Evolutionary conservation across 345 rosid genomes (phyloP).

Genomic region (Salix dunnii): DNA sequence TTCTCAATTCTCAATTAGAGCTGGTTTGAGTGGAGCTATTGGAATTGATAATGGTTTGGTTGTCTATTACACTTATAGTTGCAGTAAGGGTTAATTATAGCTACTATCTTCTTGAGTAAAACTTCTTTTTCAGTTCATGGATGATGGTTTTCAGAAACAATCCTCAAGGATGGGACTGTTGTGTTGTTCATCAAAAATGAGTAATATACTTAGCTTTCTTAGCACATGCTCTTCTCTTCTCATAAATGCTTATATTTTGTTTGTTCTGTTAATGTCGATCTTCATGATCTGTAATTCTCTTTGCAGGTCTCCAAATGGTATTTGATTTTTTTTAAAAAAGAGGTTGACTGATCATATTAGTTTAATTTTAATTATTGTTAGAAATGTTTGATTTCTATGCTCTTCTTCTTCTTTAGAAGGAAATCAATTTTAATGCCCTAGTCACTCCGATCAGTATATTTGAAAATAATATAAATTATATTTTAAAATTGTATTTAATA

Average conservation of each 20-base stretch:
- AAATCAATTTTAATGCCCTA: background rate
- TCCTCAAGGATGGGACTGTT: no score
- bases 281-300: background rate
- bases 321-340: background rate
- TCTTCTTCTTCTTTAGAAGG: background rate
- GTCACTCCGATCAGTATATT: background rate
- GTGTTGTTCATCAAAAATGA: background rate
- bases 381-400: no score
- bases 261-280: background rate
- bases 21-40: constrained; percentile 91
- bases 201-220: background rate
- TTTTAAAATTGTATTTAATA: no score
- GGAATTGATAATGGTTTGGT: constrained; percentile 67
- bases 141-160: background rate
- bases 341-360: background rate
- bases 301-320: background rate
- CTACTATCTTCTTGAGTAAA: background rate
- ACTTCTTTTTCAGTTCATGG: background rate
- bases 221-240: background rate
- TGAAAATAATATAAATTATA: no score
- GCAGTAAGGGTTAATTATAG: constrained; percentile 78
- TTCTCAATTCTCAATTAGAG: constrained; percentile 72
- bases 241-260: background rate
- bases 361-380: no score
- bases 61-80: constrained; percentile 91